Evolutionary conservation across 2,329 filamentous ascomycete genomes (phyloP).

Genomic region (Emergomyces pasteurianus): DNA sequence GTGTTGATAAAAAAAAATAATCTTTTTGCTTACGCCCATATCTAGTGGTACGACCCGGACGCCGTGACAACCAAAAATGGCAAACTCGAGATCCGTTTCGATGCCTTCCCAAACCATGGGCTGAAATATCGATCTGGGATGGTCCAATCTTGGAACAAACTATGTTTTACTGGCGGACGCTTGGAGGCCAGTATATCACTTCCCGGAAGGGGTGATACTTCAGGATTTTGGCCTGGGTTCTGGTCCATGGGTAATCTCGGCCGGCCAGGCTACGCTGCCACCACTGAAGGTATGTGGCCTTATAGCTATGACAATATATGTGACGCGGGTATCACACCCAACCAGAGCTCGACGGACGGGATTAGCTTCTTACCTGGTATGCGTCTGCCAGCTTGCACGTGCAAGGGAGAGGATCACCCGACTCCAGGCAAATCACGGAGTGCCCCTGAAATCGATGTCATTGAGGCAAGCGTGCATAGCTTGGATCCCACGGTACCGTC

Average conservation of each 20-base stretch:
- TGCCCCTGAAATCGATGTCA: slow-evolving; percentile 59
- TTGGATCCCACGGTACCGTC: slow-evolving; percentile 37
- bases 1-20: too few species aligned
- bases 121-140: slow-evolving; percentile 60
- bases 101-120: slow-evolving; percentile 52
- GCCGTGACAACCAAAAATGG: slow-evolving; percentile 52
- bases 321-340: slow-evolving; percentile 58
- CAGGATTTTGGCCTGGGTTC: slow-evolving; percentile 64
- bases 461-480: slow-evolving; percentile 53
- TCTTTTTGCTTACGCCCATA: background rate
- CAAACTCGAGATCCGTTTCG: slow-evolving; percentile 52
- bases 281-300: slow-evolving; percentile 62
- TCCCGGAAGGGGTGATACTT: slow-evolving; percentile 52
- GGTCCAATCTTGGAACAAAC: slow-evolving; percentile 62
- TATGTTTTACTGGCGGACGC: slow-evolving; percentile 61
- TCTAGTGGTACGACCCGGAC: slow-evolving; percentile 58
- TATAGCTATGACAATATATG: slow-evolving; percentile 60
- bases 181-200: slow-evolving; percentile 60
- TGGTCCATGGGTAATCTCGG: slow-evolving; percentile 66
- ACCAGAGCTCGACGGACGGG: slow-evolving; percentile 57
- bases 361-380: slow-evolving; percentile 57
- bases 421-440: slow-evolving; percentile 52
- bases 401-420: slow-evolving; percentile 52
- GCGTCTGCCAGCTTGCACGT: slow-evolving; percentile 57
- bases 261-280: slow-evolving; percentile 55